These are phyloP conservation scores for Termitomyces sp. DNA, from an alignment of 768 basidiomycete genomes.

Conservation along the genomic window DNA sequence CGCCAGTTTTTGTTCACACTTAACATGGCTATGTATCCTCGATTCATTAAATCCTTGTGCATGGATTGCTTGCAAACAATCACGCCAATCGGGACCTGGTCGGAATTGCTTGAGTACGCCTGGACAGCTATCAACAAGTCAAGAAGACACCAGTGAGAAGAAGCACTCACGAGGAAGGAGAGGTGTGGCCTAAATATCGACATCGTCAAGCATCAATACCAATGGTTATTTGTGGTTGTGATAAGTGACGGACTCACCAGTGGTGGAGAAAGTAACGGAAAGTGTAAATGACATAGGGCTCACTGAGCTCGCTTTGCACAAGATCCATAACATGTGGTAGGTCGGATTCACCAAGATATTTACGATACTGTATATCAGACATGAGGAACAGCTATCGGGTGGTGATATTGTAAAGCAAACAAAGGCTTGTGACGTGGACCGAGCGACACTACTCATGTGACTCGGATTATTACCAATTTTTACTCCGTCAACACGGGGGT, in stretches of 20 bases:
- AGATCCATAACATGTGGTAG: conserved; percentile 80
- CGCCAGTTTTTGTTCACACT: conserved; percentile 81
- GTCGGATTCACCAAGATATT: conserved; percentile 72
- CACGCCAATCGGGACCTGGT: conserved; percentile 70
- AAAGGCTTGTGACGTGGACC: conserved; percentile 8
- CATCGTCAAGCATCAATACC: conserved; percentile 14
- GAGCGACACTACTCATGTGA: conserved; percentile 8
- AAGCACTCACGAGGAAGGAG: conserved; percentile 58
- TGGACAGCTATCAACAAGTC: conserved; percentile 17
- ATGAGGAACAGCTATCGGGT: conserved; percentile 13
- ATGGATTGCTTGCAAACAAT: conserved; percentile 97
- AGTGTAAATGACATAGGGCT: conserved; percentile 95
- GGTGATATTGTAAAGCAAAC: conserved; percentile 1
- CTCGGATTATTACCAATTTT: neutral
- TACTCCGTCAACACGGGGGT: too few relatives aligned
- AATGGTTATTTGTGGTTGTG: conserved; percentile 20
- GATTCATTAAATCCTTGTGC: conserved; percentile 67
- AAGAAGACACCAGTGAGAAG: too few relatives aligned
- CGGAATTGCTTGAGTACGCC: conserved; percentile 52
- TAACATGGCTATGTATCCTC: conserved; percentile 99
- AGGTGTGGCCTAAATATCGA: conserved; percentile 74
- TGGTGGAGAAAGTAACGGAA: conserved; percentile 96
- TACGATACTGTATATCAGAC: conserved; percentile 56
- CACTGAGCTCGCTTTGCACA: conserved; percentile 87
- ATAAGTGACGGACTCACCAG: conserved; percentile 57